Percentiles rank a stretch among this genome's conserved stretches.
Evolutionary conservation across 2,329 filamentous ascomycete genomes (phyloP).

Genomic region (Aureobasidium sp.): DNA sequence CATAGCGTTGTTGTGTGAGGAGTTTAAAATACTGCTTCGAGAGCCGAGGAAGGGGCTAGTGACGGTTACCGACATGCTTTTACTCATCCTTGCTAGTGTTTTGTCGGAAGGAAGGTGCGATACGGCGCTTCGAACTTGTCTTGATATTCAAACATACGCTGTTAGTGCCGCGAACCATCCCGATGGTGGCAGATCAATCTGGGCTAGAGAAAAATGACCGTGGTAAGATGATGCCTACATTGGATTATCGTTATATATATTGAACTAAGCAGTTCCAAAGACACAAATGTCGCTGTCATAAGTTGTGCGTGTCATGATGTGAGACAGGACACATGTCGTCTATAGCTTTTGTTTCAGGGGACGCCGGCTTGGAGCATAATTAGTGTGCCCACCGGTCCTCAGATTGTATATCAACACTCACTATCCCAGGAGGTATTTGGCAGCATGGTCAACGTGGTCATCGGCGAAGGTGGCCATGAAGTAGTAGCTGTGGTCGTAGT

Average conservation of each 20-base stretch:
- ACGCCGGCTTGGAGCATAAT: slow-evolving; percentile 2
- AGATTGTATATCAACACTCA: background rate
- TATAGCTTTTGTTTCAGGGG: background rate
- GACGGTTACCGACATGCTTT: background rate
- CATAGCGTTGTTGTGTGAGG: background rate
- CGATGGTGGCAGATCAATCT: background rate
- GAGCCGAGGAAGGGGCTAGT: background rate
- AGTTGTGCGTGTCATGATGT: background rate
- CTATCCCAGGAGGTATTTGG: slow-evolving; percentile 67
- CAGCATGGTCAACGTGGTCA: slow-evolving; percentile 86
- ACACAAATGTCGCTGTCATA: background rate
- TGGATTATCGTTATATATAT: background rate
- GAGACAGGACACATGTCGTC: background rate
- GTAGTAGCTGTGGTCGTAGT: slow-evolving; percentile 96
- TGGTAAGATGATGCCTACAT: background rate
- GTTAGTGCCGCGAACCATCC: background rate
- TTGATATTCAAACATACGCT: background rate
- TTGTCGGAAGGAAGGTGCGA: background rate
- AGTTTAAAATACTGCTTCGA: background rate
- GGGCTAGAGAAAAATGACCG: background rate
- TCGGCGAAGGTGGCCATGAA: slow-evolving; percentile 87
- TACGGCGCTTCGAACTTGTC: background rate
- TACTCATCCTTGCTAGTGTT: background rate
- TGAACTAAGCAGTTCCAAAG: background rate
- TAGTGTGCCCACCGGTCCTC: slow-evolving; percentile 6